Base-by-base conservation (phyloP, 805 yeast species). In the Starmerella ratchasimensis region DNA sequence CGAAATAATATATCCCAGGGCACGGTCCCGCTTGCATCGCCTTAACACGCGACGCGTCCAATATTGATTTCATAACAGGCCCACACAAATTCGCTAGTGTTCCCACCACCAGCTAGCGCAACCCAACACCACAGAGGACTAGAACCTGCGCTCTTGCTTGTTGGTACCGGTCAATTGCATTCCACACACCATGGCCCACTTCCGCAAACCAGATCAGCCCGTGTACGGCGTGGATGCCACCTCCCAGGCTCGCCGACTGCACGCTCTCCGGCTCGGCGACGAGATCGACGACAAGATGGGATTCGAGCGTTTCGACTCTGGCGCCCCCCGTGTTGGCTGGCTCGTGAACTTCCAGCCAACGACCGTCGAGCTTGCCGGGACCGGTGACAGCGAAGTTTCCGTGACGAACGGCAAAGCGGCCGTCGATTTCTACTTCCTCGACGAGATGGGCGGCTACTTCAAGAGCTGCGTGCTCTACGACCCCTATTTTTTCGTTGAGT, bases 371-470 rank as follows among this genome's bases (percentile, higher is more conserved):
- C 28, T 40, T 14, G 39, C 31, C 14, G 7, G 24, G 5, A 37
- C 34, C 5, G 41, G 35, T 3, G 62, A 64, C 29, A 10, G 26
- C 5, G 41, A 43, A 6, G 43, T 34, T 5, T 62, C 65, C 30
- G 21, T 32, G 4, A 50, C 67, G 9, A 64, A 71, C n/a, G 95
- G 94, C 8, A 64, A 71, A 25, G 72, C 95, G 0, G 98, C 88
- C 3, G 95, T 88, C 3, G 96, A 90, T 50, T 84, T 79, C 57
- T 93, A 93, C 55, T 90, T 93, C 50, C 60, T 90, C 6, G 97
- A 86, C 56, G 94, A 82, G 51, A 96, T 86, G 56, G 99, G 99
- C 33, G 98, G 96, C 5, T 74, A 80, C 31, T 90, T 93, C 64
- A 90, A 88, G 55, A 76, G 84, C 3, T 78, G 94, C 1, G 59